These are phyloP conservation scores for Pseudocercospora crystallina DNA, from an alignment of 2,329 filamentous ascomycete species.

Conservation along the genomic window DNA sequence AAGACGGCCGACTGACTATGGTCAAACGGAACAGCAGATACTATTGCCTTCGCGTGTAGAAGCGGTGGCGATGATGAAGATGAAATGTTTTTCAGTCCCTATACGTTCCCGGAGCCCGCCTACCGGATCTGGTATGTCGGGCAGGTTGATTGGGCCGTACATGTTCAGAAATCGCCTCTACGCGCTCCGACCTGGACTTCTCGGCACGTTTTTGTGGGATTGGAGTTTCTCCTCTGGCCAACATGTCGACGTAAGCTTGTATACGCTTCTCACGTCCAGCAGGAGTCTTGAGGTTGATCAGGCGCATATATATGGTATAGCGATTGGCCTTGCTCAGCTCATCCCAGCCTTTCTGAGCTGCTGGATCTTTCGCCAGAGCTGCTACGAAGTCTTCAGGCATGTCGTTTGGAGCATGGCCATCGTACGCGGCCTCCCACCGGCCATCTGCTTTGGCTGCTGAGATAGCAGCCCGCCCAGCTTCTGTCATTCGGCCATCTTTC, in stretches of 20 bases:
- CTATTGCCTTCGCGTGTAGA: too few species aligned
- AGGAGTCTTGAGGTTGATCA: conserved; percentile 43
- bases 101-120: too few species aligned
- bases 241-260: conserved; percentile 31
- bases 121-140: background rate
- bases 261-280: conserved; percentile 41
- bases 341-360: conserved; percentile 44
- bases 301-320: conserved; percentile 48
- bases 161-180: background rate
- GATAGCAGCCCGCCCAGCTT: conserved; percentile 51
- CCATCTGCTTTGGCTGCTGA: conserved; percentile 59
- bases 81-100: too few species aligned
- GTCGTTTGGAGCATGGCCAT: conserved; percentile 47
- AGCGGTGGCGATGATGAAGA: too few species aligned
- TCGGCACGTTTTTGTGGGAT: conserved; percentile 15
- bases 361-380: conserved; percentile 41
- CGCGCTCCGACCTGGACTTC: background rate
- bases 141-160: background rate
- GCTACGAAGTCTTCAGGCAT: conserved; percentile 52
- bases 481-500: conserved; percentile 50
- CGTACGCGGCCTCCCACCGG: conserved; percentile 59
- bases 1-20: too few species aligned
- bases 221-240: conserved; percentile 19
- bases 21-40: too few species aligned
- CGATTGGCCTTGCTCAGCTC: conserved; percentile 47